These are phyloP conservation scores for Gremmenia infestans DNA, from an alignment of 2,329 filamentous ascomycete species.

Conservation along the genomic window DNA sequence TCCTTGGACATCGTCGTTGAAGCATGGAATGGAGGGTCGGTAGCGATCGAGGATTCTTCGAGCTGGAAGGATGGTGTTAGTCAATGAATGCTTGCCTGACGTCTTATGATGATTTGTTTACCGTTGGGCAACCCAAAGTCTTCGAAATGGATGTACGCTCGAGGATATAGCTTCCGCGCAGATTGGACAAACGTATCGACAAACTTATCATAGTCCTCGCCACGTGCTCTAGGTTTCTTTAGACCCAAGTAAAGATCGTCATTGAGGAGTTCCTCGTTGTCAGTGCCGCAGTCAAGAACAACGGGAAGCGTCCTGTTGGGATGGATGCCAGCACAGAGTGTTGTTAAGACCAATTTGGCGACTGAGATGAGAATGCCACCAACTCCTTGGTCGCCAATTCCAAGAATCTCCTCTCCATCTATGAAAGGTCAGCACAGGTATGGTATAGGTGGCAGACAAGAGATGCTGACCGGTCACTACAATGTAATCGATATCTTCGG, in stretches of 20 bases:
- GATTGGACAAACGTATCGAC: slow-evolving; percentile 68
- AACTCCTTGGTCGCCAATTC: slow-evolving; percentile 84
- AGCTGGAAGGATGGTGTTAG: slow-evolving; percentile 31
- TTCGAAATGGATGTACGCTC: slow-evolving; percentile 83
- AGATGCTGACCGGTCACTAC: slow-evolving; percentile 65
- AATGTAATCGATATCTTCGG: slow-evolving; percentile 81
- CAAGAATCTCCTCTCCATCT: slow-evolving; percentile 69
- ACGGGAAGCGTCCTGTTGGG: slow-evolving; percentile 74
- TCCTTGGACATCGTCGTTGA: slow-evolving; percentile 89
- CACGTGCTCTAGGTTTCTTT: slow-evolving; percentile 58
- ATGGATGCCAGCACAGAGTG: slow-evolving; percentile 81
- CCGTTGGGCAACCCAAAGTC: slow-evolving; percentile 77
- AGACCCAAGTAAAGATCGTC: slow-evolving; percentile 79
- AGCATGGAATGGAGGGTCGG: slow-evolving; percentile 68
- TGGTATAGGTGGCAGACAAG: slow-evolving; percentile 36
- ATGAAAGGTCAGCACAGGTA: slow-evolving; percentile 10
- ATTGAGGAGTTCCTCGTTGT: slow-evolving; percentile 69
- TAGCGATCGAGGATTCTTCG: slow-evolving; percentile 73
- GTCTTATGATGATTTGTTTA: slow-evolving; percentile 23
- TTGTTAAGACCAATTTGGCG: slow-evolving; percentile 78
- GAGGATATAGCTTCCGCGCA: slow-evolving; percentile 66
- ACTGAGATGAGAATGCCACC: slow-evolving; percentile 80
- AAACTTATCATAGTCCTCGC: slow-evolving; percentile 70
- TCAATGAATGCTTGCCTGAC: neutral
- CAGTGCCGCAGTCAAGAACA: slow-evolving; percentile 79